A percentile compares a stretch with the other conserved stretches of the same genome.
Conservation (phyloP, 192 early-diverging fungal genomes). For the Backusella westeae region DNA sequence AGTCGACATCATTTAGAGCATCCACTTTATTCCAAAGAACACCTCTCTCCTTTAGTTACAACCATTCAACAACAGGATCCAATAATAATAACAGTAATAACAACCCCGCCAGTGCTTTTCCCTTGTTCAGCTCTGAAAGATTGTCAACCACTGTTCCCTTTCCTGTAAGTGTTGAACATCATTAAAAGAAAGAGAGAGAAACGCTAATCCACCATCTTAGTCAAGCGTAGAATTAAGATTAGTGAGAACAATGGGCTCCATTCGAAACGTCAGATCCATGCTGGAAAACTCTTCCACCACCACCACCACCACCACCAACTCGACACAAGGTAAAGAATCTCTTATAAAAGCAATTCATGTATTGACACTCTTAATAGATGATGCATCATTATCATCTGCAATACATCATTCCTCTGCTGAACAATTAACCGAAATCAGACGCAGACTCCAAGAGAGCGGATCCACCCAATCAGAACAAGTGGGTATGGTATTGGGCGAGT, state of each 20-base stretch:
- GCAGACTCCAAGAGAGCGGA: conserved; percentile 16
- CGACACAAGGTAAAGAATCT: conserved; percentile 7
- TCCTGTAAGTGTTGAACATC: conserved; percentile 19
- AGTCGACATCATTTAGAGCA: background rate
- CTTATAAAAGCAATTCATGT: too few relatives aligned
- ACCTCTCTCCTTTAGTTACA: conserved; percentile 2
- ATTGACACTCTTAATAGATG: background rate
- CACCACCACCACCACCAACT: too few relatives aligned
- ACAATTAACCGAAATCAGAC: conserved; percentile 25
- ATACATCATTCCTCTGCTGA: conserved; percentile 23
- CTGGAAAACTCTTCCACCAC: conserved; percentile 10
- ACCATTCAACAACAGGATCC: background rate
- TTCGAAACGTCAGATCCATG: conserved; percentile 30
- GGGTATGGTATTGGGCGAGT: conserved; percentile 32
- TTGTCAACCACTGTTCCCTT: conserved; percentile 19
- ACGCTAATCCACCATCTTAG: background rate
- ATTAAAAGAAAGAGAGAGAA: background rate
- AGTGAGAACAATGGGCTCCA: conserved; percentile 24
- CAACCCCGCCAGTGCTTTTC: background rate
- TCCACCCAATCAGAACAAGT: conserved; percentile 26
- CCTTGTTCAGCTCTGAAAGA: background rate
- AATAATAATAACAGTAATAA: background rate
- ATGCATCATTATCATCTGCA: background rate
- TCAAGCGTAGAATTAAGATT: conserved; percentile 32
- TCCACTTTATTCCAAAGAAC: background rate